Base-by-base conservation (phyloP, 352 stramenopile species). In the Globisporangium nagaii region DNA sequence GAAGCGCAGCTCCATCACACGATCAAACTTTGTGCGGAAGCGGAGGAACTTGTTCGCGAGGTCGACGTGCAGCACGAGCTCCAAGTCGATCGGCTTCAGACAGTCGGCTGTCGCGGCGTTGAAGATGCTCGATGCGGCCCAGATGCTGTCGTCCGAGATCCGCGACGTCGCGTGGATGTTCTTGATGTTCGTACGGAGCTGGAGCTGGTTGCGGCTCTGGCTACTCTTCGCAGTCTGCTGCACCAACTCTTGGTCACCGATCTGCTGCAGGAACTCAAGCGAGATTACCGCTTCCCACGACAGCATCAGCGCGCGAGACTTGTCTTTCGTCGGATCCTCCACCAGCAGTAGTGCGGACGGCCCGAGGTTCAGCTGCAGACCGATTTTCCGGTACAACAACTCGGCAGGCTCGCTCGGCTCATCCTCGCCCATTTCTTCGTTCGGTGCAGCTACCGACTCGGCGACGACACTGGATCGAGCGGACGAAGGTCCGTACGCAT, bases 1-100 rank as follows among this genome's bases (percentile, higher is more conserved):
- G 36, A 92, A 94, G 9, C 84, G 76, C 27, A 94, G 59, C 31
- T 92, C 79, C 58, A 94, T 76, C 24, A 91, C 74, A 5, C 77
- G 74, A 53, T 94, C 75, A 56, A 92, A 88, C 6, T 73, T 86
- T 17, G 77, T 74, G 36, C 79, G 78, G 22, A 89, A 78, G 0
- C 75, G 71, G 3, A 90, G 56, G 43, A 90, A 90, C 22, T 67
- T 64, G 3, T 65, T 83, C 13, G 51, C 65, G 25, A 90, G 68
- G 53, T 90, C 78, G 54, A 90, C 68, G 36, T 90, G 79, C n/a
- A 90, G 54, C 12, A 81, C 68, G 13, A 66, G 78, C 39, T 90
- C 79, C 27, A 94, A 63, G 24, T 72, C 66, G 45, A 90, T 90
- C 0, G 78, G 79, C 58, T 93, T 93, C 6, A 94, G 66, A 25